Base-by-base conservation (phyloP, 2,329 filamentous ascomycete genomes). In the Daldinia sp. region DNA sequence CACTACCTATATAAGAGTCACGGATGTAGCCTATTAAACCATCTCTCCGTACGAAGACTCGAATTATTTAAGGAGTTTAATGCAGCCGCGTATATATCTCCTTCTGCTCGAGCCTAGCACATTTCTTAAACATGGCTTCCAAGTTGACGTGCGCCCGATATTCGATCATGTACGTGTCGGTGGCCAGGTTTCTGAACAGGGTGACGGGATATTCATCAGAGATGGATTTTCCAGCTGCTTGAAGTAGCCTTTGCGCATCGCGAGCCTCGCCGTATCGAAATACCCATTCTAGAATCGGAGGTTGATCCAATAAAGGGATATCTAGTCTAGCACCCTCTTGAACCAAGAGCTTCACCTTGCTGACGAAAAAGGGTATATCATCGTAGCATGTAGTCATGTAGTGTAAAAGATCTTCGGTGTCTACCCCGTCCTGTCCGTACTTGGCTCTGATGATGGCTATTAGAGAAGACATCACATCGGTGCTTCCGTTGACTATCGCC, bases 241-340 rank as follows among this genome's bases (percentile, higher is more conserved):
- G n/a, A n/a, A n/a, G n/a, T n/a, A n/a, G n/a, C 6, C 19, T 9
- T 43, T 15, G 9, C 11, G n/a, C 7, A 4, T 10, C 3, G 37
- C 1, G 17, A 6, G 1, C 2, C 1, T 25, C 1, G 3, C 5
- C 11, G 2, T 8, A 0, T 4, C 2, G 19, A 21, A 43, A 11
- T n/a, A n/a, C 2, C 39, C 39, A 43, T 11, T 4, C 5, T 6
- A 43, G 10, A 21, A 43, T 23, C 7, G 39, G 4, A 13, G 1
- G 2, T 11, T 21, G 19, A 5, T 23, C 10, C 5, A 9, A 13
- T 5, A 43, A 43, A 13, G 19, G 19, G 10, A 2, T 25, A 6
- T 43, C 39, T 13, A 43, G 8, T n/a, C 39, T 43, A 6, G 4
- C 3, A 11, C 39, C 39, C 3, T 7, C 2, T 7, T 43, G 7